These are phyloP conservation scores for Gigaspora rosea DNA, from an alignment of 192 early-diverging fungal species.

Conservation along the genomic window DNA sequence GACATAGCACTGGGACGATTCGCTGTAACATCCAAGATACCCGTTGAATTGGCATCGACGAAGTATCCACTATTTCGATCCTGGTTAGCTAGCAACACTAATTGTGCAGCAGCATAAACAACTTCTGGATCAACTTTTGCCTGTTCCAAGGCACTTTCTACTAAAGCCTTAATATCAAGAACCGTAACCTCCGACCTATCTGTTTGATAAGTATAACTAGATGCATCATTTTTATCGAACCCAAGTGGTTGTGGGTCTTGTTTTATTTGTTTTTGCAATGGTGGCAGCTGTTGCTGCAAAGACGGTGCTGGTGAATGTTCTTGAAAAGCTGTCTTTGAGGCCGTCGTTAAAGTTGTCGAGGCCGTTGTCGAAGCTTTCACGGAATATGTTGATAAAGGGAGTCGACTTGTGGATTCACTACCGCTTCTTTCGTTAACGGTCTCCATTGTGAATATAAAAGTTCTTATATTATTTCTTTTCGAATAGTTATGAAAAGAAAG, in stretches of 20 bases:
- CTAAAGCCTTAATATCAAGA: conserved; percentile 22
- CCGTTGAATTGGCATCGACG: conserved; percentile 2
- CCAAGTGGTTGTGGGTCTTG: neutral
- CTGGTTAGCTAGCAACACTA: conserved; percentile 11
- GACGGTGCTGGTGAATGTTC: neutral
- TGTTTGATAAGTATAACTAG: neutral
- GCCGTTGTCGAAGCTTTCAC: neutral
- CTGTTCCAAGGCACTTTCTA: conserved; percentile 6
- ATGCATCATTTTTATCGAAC: neutral
- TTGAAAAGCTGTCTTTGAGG: neutral
- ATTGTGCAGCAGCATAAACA: conserved; percentile 17
- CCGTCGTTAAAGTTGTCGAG: neutral
- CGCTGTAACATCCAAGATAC: neutral
- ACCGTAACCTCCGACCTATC: neutral
- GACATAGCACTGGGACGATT: conserved; percentile 27
- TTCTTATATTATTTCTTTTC: too few species aligned
- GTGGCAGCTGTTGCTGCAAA: neutral
- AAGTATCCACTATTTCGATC: conserved; percentile 13
- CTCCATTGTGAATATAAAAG: neutral
- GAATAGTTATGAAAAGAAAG: too few species aligned
- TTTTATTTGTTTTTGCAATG: neutral
- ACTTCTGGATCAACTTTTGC: conserved; percentile 31
- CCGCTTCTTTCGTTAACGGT: neutral
- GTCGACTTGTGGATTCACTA: neutral
- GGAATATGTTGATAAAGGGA: neutral